Percentiles rank a stretch among this genome's conserved stretches.
phyloP scores from a whole-genome alignment of 805 yeast species.

The Debaryomyces tyrocola region DNA sequence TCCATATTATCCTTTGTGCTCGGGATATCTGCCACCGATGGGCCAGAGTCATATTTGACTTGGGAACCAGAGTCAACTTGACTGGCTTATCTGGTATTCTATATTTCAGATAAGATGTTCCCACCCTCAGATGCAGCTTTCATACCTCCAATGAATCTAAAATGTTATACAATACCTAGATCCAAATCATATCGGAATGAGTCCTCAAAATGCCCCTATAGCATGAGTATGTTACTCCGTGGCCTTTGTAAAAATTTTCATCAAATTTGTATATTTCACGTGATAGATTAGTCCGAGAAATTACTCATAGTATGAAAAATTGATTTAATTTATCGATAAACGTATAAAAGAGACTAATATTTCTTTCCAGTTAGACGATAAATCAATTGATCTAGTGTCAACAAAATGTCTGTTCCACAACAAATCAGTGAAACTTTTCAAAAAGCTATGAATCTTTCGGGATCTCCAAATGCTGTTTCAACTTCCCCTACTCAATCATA shows the following conservation, averaged over 20 bases:
- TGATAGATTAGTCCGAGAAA: background rate
- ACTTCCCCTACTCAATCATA: slow-evolving; percentile 82
- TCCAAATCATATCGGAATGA: too few species aligned
- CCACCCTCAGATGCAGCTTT: too few species aligned
- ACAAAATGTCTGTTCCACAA: slow-evolving; percentile 62
- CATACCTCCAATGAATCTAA: too few species aligned
- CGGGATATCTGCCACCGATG: too few species aligned
- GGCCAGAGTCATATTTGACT: too few species aligned
- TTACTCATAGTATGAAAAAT: background rate
- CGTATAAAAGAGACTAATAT: background rate
- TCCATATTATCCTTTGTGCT: too few species aligned
- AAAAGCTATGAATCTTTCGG: slow-evolving; percentile 51
- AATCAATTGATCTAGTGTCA: background rate
- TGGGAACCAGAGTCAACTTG: too few species aligned
- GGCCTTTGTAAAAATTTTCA: background rate
- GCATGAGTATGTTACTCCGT: background rate
- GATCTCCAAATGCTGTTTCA: slow-evolving; percentile 71
- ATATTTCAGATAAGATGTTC: too few species aligned
- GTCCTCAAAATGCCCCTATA: too few species aligned
- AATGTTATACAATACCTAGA: too few species aligned
- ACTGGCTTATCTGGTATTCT: too few species aligned
- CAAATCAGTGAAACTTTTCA: slow-evolving; percentile 64
- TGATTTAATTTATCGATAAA: background rate
- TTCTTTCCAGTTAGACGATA: background rate
- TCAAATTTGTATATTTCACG: background rate